phyloP scores from a whole-genome alignment of 495 filamentous ascomycete genomes.

The Glarea lozoyensis region DNA sequence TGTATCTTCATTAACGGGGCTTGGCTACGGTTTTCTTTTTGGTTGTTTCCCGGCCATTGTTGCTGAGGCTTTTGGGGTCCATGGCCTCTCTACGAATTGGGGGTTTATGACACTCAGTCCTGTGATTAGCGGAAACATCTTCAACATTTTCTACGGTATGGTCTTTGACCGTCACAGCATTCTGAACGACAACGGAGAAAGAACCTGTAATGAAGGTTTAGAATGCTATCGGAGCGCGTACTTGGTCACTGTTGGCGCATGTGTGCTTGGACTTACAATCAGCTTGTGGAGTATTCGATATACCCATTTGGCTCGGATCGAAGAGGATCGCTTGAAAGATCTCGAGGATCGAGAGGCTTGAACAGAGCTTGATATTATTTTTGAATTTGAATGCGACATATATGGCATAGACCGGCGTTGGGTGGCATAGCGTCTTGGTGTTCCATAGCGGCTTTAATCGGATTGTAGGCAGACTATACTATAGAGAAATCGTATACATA shows the following conservation, averaged over 20 bases:
- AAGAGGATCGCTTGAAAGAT: conserved; percentile 14
- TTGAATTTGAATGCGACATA: too few species aligned
- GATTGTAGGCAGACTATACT: too few species aligned
- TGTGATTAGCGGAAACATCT: conserved; percentile 77
- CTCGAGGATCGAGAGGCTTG: conserved; percentile 12
- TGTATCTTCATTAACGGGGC: conserved; percentile 74
- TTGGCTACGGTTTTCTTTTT: conserved; percentile 91
- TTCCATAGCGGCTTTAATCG: too few species aligned
- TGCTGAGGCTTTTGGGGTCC: conserved; percentile 83
- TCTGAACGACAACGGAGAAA: conserved; percentile 55
- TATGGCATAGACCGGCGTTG: too few species aligned
- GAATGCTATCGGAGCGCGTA: conserved; percentile 79
- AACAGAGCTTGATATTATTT: background rate
- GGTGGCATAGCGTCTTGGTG: too few species aligned
- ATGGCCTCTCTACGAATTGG: conserved; percentile 88
- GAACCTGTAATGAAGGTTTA: conserved; percentile 70
- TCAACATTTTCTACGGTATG: conserved; percentile 79
- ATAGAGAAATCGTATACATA: too few species aligned
- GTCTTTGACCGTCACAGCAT: conserved; percentile 76
- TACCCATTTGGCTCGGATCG: conserved; percentile 20
- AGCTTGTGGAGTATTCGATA: conserved; percentile 71
- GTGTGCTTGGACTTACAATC: conserved; percentile 56
- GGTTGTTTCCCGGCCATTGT: conserved; percentile 90
- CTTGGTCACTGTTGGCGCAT: conserved; percentile 69
- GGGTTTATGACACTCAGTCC: conserved; percentile 87